Evolutionary conservation across 139 green algal species (phyloP).

Genomic region (Chlorella sp.): DNA sequence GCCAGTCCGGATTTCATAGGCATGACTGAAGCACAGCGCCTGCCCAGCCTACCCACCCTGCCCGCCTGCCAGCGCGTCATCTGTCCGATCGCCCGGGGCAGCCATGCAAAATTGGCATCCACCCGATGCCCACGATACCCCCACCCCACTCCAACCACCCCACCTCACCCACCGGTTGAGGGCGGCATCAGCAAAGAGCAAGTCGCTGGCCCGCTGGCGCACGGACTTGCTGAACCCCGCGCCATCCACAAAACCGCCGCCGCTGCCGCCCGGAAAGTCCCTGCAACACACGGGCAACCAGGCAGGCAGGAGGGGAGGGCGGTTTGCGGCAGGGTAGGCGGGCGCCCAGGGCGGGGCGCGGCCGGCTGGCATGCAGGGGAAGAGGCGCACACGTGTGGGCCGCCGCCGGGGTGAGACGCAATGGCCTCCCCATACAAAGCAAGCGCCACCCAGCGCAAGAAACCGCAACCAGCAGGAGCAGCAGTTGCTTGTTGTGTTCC

Average conservation of each 20-base stretch:
- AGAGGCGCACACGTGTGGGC: neutral
- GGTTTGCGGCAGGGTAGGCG: no score
- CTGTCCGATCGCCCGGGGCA: no score
- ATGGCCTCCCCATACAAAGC: neutral
- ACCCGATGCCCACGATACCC: no score
- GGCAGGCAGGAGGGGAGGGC: constrained; percentile 25
- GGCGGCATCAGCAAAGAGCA: constrained; percentile 47
- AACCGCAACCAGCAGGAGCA: no score
- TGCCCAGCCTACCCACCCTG: neutral
- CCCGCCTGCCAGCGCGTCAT: no score
- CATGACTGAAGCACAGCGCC: neutral
- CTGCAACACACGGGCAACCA: constrained; percentile 42
- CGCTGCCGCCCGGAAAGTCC: constrained; percentile 58
- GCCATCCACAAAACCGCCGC: constrained; percentile 53
- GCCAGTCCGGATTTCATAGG: neutral
- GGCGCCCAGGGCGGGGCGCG: no score
- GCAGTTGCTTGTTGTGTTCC: no score
- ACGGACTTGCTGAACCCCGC: constrained; percentile 55
- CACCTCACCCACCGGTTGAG: constrained; percentile 39
- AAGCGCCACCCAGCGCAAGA: no score
- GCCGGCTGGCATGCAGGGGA: neutral
- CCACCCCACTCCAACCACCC: no score
- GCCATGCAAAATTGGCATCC: no score
- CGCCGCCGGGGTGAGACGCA: neutral
- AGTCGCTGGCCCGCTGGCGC: constrained; percentile 57